phyloP scores from a whole-genome alignment of 805 yeast species.

The Torulaspora quercuum region DNA sequence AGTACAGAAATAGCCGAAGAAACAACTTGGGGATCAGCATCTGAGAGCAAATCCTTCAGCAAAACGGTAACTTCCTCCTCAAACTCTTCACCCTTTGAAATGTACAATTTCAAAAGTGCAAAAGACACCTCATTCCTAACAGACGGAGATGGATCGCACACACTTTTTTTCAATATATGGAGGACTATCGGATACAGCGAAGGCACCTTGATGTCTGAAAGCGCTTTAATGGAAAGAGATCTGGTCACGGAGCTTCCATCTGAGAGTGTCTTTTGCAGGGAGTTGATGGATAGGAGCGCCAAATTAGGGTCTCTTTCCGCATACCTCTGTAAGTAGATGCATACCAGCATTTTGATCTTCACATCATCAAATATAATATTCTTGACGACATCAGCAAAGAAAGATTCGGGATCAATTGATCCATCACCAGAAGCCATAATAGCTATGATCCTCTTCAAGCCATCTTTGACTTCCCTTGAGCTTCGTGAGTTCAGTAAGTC shows the following conservation, averaged over 20 bases:
- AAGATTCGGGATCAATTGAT: constrained; percentile 41
- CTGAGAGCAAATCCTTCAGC: constrained; percentile 57
- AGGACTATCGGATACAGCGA: constrained; percentile 77
- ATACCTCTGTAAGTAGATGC: constrained; percentile 66
- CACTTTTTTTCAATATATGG: constrained; percentile 65
- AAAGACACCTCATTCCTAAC: constrained; percentile 80
- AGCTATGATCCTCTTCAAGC: constrained; percentile 54
- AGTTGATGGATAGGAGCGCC: constrained; percentile 85
- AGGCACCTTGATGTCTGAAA: constrained; percentile 78
- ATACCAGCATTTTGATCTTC: constrained; percentile 70
- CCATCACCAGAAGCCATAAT: constrained; percentile 42
- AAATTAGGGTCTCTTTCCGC: constrained; percentile 84
- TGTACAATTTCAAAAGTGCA: constrained; percentile 59
- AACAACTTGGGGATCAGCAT: constrained; percentile 62
- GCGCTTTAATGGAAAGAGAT: constrained; percentile 69
- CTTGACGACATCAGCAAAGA: constrained; percentile 85
- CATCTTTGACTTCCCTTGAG: constrained; percentile 60
- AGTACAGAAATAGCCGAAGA: constrained; percentile 63
- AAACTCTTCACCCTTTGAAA: constrained; percentile 41
- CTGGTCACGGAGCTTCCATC: constrained; percentile 69
- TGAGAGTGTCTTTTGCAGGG: constrained; percentile 77
- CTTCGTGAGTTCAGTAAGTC: constrained; percentile 63
- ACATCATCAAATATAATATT: constrained; percentile 67
- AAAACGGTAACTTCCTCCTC: constrained; percentile 48
- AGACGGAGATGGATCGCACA: constrained; percentile 65